Conservation (phyloP, 371 early-diverging fungal species). For the Mucor saturninus region DNA sequence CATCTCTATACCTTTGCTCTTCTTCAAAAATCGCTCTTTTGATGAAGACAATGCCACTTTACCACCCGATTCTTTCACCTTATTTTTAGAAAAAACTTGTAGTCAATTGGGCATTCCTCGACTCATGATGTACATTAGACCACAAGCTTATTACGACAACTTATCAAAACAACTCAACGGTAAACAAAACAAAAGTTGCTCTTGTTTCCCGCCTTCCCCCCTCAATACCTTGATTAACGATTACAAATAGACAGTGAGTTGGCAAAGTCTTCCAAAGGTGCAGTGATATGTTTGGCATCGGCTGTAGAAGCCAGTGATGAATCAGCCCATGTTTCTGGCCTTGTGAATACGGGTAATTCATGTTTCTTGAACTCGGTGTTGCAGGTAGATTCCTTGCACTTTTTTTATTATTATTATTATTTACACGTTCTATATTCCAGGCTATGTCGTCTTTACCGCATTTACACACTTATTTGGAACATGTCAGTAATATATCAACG, state of each 20-base stretch:
- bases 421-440: slow-evolving; percentile 5
- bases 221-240: background rate
- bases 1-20: slow-evolving; percentile 20
- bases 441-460: slow-evolving; percentile 48
- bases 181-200: slow-evolving; percentile 8
- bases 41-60: slow-evolving; percentile 21
- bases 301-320: slow-evolving; percentile 14
- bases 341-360: slow-evolving; percentile 88
- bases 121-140: slow-evolving; percentile 26
- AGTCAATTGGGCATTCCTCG: slow-evolving; percentile 18
- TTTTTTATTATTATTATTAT: background rate
- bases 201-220: background rate
- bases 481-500: slow-evolving; percentile 20
- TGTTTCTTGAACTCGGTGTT: slow-evolving; percentile 91
- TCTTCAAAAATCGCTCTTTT: slow-evolving; percentile 17
- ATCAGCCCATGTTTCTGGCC: slow-evolving; percentile 52
- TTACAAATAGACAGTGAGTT: slow-evolving; percentile 22
- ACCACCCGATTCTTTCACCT: slow-evolving; percentile 18
- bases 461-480: slow-evolving; percentile 41
- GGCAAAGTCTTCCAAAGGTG: slow-evolving; percentile 11
- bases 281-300: slow-evolving; percentile 26
- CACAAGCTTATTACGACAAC: slow-evolving; percentile 28
- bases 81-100: slow-evolving; percentile 14
- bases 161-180: slow-evolving; percentile 20
- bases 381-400: slow-evolving; percentile 55